Evolutionary conservation across 1,139 yeast species (phyloP).

Genomic region (Lodderomyces orthopsilosis): DNA sequence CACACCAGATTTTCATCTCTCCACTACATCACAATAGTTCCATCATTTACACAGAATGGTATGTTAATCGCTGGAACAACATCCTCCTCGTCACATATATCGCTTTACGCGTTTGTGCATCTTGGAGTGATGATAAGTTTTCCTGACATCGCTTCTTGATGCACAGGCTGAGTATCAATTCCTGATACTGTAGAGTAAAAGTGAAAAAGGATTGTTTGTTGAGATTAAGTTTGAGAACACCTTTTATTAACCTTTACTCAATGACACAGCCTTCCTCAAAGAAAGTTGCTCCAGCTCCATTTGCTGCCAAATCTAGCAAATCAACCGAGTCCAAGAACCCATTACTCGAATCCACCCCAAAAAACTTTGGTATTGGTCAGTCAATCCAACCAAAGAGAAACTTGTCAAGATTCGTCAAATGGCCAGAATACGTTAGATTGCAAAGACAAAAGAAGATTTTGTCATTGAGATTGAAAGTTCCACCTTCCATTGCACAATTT

Average conservation of each 20-base stretch:
- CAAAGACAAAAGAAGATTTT: conserved; percentile 94
- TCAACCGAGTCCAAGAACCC: conserved; percentile 34
- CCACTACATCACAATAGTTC: background rate
- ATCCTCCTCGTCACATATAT: conserved; percentile 22
- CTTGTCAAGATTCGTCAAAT: conserved; percentile 93
- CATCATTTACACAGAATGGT: conserved; percentile 21
- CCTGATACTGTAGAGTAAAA: conserved; percentile 38
- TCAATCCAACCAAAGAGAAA: conserved; percentile 91
- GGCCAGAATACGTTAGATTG: conserved; percentile 96
- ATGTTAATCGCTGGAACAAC: conserved; percentile 26
- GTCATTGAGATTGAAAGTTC: conserved; percentile 94
- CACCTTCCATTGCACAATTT: conserved; percentile 97
- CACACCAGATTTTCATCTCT: background rate
- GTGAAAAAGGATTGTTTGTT: conserved; percentile 24
- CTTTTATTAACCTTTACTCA: conserved; percentile 42
- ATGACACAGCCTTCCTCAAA: conserved; percentile 63
- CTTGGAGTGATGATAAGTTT: conserved; percentile 33
- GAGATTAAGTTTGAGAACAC: conserved; percentile 28
- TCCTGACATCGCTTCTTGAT: conserved; percentile 33
- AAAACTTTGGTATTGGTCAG: conserved; percentile 96
- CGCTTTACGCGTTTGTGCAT: conserved; percentile 27
- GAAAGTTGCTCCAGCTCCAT: conserved; percentile 53
- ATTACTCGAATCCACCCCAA: conserved; percentile 72
- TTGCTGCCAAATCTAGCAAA: conserved; percentile 39
- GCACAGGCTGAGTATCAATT: conserved; percentile 47